Percentiles rank a stretch among this genome's conserved stretches.
Evolutionary conservation across 177 flowering plant species (phyloP).

Genomic region (Tripterygium wilfordii): DNA sequence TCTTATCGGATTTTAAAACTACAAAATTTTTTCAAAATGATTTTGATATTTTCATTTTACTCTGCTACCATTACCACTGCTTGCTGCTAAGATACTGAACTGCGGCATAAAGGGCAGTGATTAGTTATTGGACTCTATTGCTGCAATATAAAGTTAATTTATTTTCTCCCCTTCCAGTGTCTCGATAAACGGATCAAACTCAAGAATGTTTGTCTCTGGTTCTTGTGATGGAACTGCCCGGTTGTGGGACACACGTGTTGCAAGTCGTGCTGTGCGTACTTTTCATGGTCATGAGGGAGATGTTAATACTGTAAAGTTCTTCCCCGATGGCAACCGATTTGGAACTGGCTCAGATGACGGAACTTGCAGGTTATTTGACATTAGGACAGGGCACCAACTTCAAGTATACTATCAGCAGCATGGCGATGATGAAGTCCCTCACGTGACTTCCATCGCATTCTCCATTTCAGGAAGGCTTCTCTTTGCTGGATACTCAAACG

Average conservation of each 20-base stretch:
- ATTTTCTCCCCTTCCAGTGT: too few species aligned
- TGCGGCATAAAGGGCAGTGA: too few species aligned
- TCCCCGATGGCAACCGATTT: slow-evolving; percentile 92
- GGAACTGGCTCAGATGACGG: slow-evolving; percentile 97
- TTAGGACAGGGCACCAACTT: slow-evolving; percentile 90
- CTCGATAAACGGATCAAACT: slow-evolving; percentile 66
- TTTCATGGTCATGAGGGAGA: slow-evolving; percentile 90
- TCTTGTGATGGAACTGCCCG: slow-evolving; percentile 94
- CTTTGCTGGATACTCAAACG: slow-evolving; percentile 82
- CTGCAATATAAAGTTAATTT: too few species aligned
- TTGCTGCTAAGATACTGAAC: too few species aligned
- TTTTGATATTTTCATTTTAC: too few species aligned
- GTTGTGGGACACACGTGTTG: slow-evolving; percentile 88
- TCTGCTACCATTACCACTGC: too few species aligned
- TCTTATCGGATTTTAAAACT: too few species aligned
- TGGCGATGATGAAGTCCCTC: slow-evolving; percentile 46
- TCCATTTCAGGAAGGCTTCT: slow-evolving; percentile 92
- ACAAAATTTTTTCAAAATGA: too few species aligned
- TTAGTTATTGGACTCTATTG: too few species aligned
- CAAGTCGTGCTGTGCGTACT: slow-evolving; percentile 84
- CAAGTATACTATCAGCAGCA: slow-evolving; percentile 77
- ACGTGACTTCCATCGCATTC: slow-evolving; percentile 82
- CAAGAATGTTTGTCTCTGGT: slow-evolving; percentile 86
- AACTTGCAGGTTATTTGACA: slow-evolving; percentile 81
- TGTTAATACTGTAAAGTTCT: slow-evolving; percentile 86